Conservation (phyloP, 306 rosid species). For the Vigna trinervia region DNA sequence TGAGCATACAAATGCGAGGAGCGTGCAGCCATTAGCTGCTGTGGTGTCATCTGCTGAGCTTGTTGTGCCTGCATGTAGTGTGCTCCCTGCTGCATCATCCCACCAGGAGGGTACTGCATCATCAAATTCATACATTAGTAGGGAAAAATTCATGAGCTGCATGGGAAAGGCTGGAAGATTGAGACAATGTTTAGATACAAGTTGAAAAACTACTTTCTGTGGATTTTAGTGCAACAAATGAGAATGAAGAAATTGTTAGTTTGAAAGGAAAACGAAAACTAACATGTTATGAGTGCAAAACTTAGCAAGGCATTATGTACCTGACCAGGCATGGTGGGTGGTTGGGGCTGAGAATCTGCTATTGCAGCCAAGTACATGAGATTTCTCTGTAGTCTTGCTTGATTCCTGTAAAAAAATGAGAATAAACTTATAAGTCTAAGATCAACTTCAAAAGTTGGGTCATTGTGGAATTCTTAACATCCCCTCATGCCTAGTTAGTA, state of each 20-base stretch:
- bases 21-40: conserved; percentile 88
- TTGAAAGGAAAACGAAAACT: too few relatives aligned
- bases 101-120: conserved; percentile 72
- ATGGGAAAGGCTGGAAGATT: background rate
- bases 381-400: conserved; percentile 95
- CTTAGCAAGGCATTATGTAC: conserved; percentile 54
- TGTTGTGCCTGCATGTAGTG: conserved; percentile 93
- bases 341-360: conserved; percentile 99
- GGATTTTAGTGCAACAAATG: too few relatives aligned
- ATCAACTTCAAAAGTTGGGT: background rate
- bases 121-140: background rate
- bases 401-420: conserved; percentile 64
- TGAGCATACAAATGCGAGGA: conserved; percentile 87
- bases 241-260: too few relatives aligned
- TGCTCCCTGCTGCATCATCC: conserved; percentile 84
- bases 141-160: background rate
- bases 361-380: conserved; percentile 99
- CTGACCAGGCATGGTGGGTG: conserved; percentile 85
- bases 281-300: too few relatives aligned
- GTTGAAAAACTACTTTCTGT: background rate
- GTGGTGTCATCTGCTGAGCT: conserved; percentile 85
- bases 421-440: background rate
- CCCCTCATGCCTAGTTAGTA: background rate
- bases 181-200: background rate
- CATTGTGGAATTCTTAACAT: background rate